These are phyloP conservation scores for Ceratopteris richardii DNA, from an alignment of 75 land plant species.

Conservation along the genomic window DNA sequence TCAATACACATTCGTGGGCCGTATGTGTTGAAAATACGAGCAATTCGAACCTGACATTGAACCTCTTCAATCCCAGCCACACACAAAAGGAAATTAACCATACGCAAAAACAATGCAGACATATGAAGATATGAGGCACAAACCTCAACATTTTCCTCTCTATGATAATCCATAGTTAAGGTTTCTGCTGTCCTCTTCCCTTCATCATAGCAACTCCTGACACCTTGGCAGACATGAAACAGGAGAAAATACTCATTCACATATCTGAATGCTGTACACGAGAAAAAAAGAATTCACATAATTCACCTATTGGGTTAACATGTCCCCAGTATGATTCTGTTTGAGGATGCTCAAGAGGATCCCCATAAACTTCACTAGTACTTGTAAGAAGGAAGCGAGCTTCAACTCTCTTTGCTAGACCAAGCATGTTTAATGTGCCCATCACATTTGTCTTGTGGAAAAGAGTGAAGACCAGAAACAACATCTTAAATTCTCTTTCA, in stretches of 20 bases:
- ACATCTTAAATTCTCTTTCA: too few relatives aligned
- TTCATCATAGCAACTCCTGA: too few relatives aligned
- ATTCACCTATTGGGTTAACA: conserved; percentile 93
- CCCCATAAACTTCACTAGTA: conserved; percentile 88
- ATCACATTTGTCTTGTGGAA: conserved; percentile 89
- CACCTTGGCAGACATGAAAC: too few relatives aligned
- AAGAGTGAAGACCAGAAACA: too few relatives aligned
- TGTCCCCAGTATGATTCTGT: conserved; percentile 90
- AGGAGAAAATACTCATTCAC: too few relatives aligned
- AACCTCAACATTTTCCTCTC: conserved; percentile 83
- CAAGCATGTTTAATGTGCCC: conserved; percentile 82
- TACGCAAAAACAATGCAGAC: too few relatives aligned
- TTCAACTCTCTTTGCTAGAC: conserved; percentile 75
- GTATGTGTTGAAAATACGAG: conserved; percentile 77
- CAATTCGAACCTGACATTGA: conserved; percentile 76
- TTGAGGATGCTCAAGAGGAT: conserved; percentile 83
- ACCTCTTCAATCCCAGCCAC: too few relatives aligned
- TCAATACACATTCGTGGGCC: conserved; percentile 90
- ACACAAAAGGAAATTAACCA: too few relatives aligned
- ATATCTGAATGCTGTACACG: too few relatives aligned
- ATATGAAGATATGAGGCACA: too few relatives aligned
- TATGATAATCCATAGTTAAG: conserved; percentile 78
- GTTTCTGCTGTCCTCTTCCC: conserved; percentile 84
- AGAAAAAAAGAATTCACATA: too few relatives aligned
- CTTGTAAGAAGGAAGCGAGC: conserved; percentile 74